Evolutionary conservation across 2,329 filamentous ascomycete genomes (phyloP).

Genomic region (Botrytis paeoniae): DNA sequence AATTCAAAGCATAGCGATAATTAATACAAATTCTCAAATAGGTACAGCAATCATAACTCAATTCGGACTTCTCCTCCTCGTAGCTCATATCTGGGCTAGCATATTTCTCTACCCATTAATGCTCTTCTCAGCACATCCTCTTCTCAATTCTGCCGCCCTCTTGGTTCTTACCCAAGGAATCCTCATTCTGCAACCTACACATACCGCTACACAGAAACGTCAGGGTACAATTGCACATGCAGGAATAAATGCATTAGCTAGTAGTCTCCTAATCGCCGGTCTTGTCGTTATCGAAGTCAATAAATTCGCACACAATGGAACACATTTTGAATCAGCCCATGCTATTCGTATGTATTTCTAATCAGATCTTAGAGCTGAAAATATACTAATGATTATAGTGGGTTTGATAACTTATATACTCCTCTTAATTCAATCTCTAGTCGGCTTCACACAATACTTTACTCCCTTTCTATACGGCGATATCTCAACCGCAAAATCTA

Average conservation of each 20-base stretch:
- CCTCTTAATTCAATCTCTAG: conserved; percentile 67
- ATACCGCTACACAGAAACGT: conserved; percentile 70
- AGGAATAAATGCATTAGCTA: conserved; percentile 60
- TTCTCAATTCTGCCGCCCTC: conserved; percentile 65
- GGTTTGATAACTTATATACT: conserved; percentile 73
- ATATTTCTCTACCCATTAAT: conserved; percentile 68
- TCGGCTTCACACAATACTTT: conserved; percentile 83
- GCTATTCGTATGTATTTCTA: conserved; percentile 50
- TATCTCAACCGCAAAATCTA: conserved; percentile 70
- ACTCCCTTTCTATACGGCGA: conserved; percentile 73
- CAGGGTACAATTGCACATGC: conserved; percentile 62
- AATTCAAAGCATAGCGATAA: not conserved
- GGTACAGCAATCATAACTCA: conserved; percentile 82
- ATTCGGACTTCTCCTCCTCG: conserved; percentile 71
- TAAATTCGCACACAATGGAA: conserved; percentile 65
- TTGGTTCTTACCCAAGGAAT: conserved; percentile 76
- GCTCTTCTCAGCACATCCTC: conserved; percentile 85
- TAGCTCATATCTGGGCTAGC: conserved; percentile 72
- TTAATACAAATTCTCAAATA: conserved; percentile 40
- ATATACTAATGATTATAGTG: not conserved
- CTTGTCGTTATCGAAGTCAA: conserved; percentile 76
- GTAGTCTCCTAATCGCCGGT: conserved; percentile 55
- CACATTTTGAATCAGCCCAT: conserved; percentile 78
- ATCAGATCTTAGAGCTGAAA: not conserved
- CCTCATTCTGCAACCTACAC: conserved; percentile 83